Base-by-base conservation (phyloP, 73 alveolate genomes). In the Paramecium biaurelia region DNA sequence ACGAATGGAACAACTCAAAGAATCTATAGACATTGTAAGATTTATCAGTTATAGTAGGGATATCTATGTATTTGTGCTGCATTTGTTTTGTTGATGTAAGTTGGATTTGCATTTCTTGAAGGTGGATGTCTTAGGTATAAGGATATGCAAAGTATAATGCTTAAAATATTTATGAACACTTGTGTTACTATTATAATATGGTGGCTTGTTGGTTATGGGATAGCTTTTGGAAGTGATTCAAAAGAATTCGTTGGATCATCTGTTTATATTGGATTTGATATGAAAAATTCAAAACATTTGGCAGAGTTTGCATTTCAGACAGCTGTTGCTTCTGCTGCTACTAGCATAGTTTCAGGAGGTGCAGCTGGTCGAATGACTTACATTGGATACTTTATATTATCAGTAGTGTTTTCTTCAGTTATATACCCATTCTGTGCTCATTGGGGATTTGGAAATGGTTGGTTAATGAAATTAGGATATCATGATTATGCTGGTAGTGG, bases 351-450 rank as follows among this genome's bases (percentile, higher is more conserved):
- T 23, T 79, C 90, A 30, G 90, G 90, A 11, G 90, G 90, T 20
- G 90, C 90, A 14, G 90, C 90, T 43, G 90, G 76, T 23, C 49
- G 90, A 15, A 79, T 79, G 90, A 79, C 90, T 2, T 79, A 79
- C 32, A 24, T 23, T 8, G 90, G 63, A 37, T 79, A 79, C 47
- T 23, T 45, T 79, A 45, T 43, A 10, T 23, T 79, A 24, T 41
- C 76, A 10, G 74, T 79, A 14, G 74, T 79, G 8, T 79, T 79
- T 23, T 43, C 76, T 4, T 59, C 76, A 11, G 70, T 79, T 24
- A 79, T 79, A 21, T 79, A 79, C 12, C 90, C 90, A 79, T 79
- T 79, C 49, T 79, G 90, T 79, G 90, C 90, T 7, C 90, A 79
- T 79, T 79, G 90, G 90, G 90, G 90, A 15, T 79, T 79, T 63